Evolutionary conservation across 2,329 filamentous ascomycete genomes (phyloP), one percentile per base, ranked within the genome.

Genomic region (Aspergillus fumigatus): DNA sequence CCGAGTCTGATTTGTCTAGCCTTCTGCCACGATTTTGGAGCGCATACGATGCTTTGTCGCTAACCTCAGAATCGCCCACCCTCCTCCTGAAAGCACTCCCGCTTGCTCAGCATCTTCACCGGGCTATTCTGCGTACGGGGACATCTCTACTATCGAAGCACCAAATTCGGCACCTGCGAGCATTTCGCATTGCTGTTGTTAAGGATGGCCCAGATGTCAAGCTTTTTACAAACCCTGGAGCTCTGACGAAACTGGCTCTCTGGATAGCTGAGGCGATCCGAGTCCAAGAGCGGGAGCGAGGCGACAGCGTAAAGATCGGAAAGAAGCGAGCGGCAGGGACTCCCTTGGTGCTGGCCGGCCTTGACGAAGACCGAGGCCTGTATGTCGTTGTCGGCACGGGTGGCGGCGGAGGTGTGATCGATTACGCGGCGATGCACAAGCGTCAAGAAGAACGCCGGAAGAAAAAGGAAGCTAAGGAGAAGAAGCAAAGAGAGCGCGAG

Each of bases 361-460:
- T 97, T 17, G 92, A 97, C 66, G 93, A 97, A 73, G 86, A 84
- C 56, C 81, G 92, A 40, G 90, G 90, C 1, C 86, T 96, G 0
- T 99, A 97, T 70, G 83, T 97, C 1, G 90, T 99, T 3, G 93
- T 99, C 1, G 94, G 94, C 32, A 92, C 93, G 0, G 93, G 92
- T 1, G 90, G 92, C 3, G 92, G 92, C 2, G 90, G 90, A 3
- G 89, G 88, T 1, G 88, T 88, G 0, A 86, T 82, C 3, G 82
- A 81, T 45, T 78, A 88, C 64, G 84, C 85, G 40, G 83, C 85
- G 1, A 83, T 91, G 65, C 79, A 87, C 29, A 86, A 91, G 65
- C 82, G 84, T 23, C 86, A 84, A 81, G 55, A 84, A 80, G 61
- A 87, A 82, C 68, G 86, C 84, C 67, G 75, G 49, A 82, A 82